Conservation (phyloP, 2,329 filamentous ascomycete species). For the Fusarium euwallaceae region DNA sequence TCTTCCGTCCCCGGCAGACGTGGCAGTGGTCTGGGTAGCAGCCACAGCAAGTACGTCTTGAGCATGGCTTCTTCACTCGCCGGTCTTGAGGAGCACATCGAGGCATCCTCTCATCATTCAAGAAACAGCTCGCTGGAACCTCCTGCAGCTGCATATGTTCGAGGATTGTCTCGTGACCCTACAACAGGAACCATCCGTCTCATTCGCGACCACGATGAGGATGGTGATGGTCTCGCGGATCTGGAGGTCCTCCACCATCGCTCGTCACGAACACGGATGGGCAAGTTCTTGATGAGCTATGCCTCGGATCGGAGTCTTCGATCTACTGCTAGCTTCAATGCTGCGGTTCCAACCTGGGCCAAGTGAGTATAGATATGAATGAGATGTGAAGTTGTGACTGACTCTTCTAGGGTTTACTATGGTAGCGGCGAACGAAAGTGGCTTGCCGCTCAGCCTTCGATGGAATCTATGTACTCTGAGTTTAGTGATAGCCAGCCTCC, state of each 20-base stretch:
- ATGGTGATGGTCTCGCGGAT: constrained; percentile 74
- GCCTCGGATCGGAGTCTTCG: constrained; percentile 66
- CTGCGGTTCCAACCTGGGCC: constrained; percentile 67
- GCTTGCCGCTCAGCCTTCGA: constrained; percentile 60
- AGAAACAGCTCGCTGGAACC: constrained; percentile 63
- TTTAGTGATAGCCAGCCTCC: constrained; percentile 61
- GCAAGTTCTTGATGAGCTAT: constrained; percentile 63
- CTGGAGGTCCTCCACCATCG: constrained; percentile 66
- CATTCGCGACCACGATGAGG: constrained; percentile 71
- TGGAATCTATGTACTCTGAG: constrained; percentile 62
- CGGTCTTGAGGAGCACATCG: constrained; percentile 56
- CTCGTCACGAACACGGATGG: constrained; percentile 67
- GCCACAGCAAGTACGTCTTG: constrained; percentile 66
- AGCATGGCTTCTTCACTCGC: constrained; percentile 70
- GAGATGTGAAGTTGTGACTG: constrained; percentile 12
- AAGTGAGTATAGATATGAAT: constrained; percentile 51
- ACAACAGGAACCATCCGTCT: constrained; percentile 56
- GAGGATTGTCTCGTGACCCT: constrained; percentile 52
- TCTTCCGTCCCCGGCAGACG: constrained; percentile 59
- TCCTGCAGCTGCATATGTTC: constrained; percentile 60
- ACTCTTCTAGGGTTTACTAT: constrained; percentile 72
- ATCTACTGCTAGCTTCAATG: constrained; percentile 64
- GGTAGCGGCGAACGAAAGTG: constrained; percentile 72
- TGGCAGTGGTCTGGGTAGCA: constrained; percentile 64
- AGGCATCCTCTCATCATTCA: constrained; percentile 55